A percentile compares a stretch with the other conserved stretches of the same genome.
These are phyloP conservation scores for Eugenia klotzschiana DNA, from an alignment of 441 rosid species.

Conservation along the genomic window DNA sequence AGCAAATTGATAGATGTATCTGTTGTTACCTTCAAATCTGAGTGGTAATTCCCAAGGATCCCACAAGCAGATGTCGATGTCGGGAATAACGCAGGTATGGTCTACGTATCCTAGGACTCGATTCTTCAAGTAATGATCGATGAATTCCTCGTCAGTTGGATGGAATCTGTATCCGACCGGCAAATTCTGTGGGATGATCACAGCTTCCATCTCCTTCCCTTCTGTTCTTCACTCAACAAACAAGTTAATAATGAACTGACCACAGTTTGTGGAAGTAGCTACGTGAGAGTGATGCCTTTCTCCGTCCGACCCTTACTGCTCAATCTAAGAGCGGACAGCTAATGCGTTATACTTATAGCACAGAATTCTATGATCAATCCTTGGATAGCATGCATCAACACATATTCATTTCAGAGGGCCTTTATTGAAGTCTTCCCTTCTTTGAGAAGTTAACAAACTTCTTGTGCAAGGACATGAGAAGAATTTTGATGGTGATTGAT, in stretches of 20 bases:
- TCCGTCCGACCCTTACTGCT: too few relatives aligned
- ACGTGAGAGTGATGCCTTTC: neutral
- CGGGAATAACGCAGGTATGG: neutral
- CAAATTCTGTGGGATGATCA: neutral
- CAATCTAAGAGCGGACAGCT: too few relatives aligned
- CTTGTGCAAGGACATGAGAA: neutral
- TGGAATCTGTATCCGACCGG: neutral
- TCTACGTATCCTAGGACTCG: neutral
- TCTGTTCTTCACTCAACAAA: neutral
- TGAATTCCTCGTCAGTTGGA: neutral
- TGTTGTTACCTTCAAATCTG: neutral
- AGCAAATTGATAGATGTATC: neutral
- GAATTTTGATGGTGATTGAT: neutral
- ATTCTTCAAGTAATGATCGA: neutral
- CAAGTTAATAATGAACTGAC: neutral
- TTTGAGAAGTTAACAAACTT: neutral
- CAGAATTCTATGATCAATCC: too few relatives aligned
- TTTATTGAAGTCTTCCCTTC: neutral
- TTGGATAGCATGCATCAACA: neutral
- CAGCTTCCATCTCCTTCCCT: neutral
- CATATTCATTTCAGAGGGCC: neutral
- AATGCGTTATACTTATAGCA: too few relatives aligned
- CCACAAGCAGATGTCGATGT: neutral
- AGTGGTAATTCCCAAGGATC: constrained; percentile 1
- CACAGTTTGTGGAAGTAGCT: neutral